Base-by-base conservation (phyloP, 139 green algal genomes). In the Tetraselmis striata region DNA sequence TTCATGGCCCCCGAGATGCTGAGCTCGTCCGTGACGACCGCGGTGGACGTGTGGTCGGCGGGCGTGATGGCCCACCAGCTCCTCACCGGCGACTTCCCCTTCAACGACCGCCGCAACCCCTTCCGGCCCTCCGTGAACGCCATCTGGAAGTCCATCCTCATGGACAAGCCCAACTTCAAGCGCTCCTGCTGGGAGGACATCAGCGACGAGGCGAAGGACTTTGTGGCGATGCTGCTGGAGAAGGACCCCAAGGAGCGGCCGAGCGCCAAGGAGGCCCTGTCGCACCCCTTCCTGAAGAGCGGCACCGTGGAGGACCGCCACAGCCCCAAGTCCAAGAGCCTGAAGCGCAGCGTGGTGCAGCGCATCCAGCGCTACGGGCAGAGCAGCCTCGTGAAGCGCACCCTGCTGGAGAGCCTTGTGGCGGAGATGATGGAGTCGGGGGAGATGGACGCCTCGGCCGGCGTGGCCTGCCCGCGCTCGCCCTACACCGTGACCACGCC, bases 51-150 rank as follows among this genome's bases (percentile, higher is more conserved):
- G 29, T 98, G 94, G 94, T 90, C 93, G 11, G 95, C 94, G 1
- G 95, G 95, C 1, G 89, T 98, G 22, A 97, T 97, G 94, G 87
- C 91, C 0, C 92, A 95, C 88, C 95, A 98, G 88, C 91, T 98
- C 82, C 89, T 98, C 31, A 91, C 79, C 1, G 94, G 93, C 1
- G 77, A 79, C 45, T 90, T 98, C 81, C 95, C 95, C 24, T 98
- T 97, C 86, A 91, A 98, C 85, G 95, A 98, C 86, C 89, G 84
- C 58, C 82, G 86, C 58, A 93, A 93, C 85, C 87, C 87, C 0
- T 28, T 87, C 25, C 84, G 84, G n/a, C 95, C 94, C 24, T 88
- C 92, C 0, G 86, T 98, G 76, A 94, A 93, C 45, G 82, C 89
- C 59, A 87, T 96, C 28, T 93, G 93, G 90, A 90, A 90, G 77